Base-by-base conservation (phyloP, 192 early-diverging fungal species). In the Coemansia sp. region DNA sequence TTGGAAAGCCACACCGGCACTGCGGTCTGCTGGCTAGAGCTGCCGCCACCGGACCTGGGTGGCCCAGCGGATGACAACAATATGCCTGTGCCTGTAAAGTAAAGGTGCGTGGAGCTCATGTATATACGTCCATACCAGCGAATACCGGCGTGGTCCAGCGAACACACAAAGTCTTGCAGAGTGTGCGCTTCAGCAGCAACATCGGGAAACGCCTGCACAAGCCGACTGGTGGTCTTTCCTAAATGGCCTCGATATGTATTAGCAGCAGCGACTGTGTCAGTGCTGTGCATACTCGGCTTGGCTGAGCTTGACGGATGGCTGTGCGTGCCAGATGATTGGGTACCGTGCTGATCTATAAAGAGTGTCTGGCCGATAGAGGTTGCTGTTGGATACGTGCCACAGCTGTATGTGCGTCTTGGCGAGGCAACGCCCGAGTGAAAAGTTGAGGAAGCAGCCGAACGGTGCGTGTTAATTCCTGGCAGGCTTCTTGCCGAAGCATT, bases 101-200 rank as follows among this genome's bases (percentile, higher is more conserved):
- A 81, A 32, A 81, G 16, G 6, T 52, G 63, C 8, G 61, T 38
- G 42, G 41, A 8, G 64, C 67, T 57, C 5, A 81, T 26, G 26
- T 76, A 81, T 13, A 81, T 67, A 21, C 79, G 74, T 13, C 79
- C 79, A 38, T 81, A 81, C 79, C 79, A 81, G 13, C 79, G 64
- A 11, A 76, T 54, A 6, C 71, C 70, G 6, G 79, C 79, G 50
- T 81, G 79, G 52, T 81, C 79, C 42, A 81, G 57, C 7, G 79
- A 69, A 43, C 79, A 81, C 10, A 61, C 71, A 76, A 71, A 76
- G 61, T 73, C 65, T 44, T 57, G 39, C 12, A 57, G 54, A 26
- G 56, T 19, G 4, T 54, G 38, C 2, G 47, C 26, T 2, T 64
- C 53, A 11, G 42, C 44, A 26, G 65, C 56, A 6, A 66, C 23